Percentiles rank a stretch among this genome's conserved stretches.
phyloP scores from a whole-genome alignment of 495 filamentous ascomycete genomes.

The Trichoderma reesei region DNA sequence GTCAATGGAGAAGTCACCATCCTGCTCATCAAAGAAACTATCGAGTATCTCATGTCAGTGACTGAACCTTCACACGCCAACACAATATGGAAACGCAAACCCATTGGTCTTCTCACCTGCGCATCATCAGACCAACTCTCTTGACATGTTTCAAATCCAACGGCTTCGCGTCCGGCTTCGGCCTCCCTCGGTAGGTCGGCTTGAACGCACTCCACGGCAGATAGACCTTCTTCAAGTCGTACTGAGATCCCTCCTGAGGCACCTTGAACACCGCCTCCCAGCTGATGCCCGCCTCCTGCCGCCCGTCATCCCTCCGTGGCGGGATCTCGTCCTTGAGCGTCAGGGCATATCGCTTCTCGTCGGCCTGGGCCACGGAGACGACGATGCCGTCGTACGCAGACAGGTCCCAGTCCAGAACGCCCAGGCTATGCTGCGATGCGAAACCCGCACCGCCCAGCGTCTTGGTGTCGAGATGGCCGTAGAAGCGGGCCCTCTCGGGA shows the following conservation, averaged over 20 bases:
- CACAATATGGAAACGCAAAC: background rate
- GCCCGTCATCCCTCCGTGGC: conserved; percentile 45
- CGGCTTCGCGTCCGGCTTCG: conserved; percentile 42
- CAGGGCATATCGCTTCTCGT: conserved; percentile 57
- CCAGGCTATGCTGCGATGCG: conserved; percentile 62
- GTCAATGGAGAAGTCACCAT: conserved; percentile 55
- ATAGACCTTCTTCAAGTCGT: conserved; percentile 24
- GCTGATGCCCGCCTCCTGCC: conserved; percentile 50
- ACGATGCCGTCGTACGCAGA: conserved; percentile 30
- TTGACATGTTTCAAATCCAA: conserved; percentile 50
- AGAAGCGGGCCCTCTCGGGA: conserved; percentile 34
- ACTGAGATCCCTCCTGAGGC: background rate
- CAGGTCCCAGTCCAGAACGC: conserved; percentile 44
- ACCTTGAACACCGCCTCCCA: conserved; percentile 47
- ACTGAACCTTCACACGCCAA: background rate
- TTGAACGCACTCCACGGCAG: conserved; percentile 53
- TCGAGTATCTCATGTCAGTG: background rate
- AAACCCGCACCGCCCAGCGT: conserved; percentile 76
- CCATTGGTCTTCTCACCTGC: conserved; percentile 46
- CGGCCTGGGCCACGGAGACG: conserved; percentile 6
- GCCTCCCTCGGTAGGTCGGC: conserved; percentile 62
- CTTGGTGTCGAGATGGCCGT: conserved; percentile 60
- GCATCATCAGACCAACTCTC: conserved; percentile 63
- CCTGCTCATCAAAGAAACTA: conserved; percentile 68
- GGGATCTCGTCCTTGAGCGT: conserved; percentile 59